These are phyloP conservation scores for Ophiostoma himal-ulmi DNA, from an alignment of 2,329 filamentous ascomycete genomes.

Conservation along the genomic window DNA sequence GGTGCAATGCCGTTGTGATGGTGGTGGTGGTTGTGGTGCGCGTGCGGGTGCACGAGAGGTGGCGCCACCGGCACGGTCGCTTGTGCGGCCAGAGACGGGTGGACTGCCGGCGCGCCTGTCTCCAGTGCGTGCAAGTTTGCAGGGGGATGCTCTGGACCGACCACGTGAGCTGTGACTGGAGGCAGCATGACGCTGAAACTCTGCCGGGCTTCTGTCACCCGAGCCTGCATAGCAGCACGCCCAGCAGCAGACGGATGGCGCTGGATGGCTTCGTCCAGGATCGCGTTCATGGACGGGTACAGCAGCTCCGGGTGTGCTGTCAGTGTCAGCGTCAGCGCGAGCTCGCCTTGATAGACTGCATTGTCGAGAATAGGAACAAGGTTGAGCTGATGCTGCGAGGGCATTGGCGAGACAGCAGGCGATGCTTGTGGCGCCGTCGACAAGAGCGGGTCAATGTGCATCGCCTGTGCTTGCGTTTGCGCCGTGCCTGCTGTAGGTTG, in stretches of 20 bases:
- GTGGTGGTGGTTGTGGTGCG: neutral
- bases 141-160: neutral
- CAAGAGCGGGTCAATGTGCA: slow-evolving; percentile 16
- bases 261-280: slow-evolving; percentile 49
- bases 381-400: neutral
- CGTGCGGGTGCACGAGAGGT: neutral
- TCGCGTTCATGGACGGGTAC: slow-evolving; percentile 37
- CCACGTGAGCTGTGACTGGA: no score
- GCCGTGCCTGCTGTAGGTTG: neutral
- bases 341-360: slow-evolving; percentile 37
- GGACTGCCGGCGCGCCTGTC: neutral
- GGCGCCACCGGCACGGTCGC: neutral
- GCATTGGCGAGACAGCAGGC: neutral
- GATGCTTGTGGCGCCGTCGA: neutral
- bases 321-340: slow-evolving; percentile 43
- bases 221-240: neutral
- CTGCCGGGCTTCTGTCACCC: neutral
- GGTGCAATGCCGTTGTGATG: neutral
- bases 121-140: neutral
- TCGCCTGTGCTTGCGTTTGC: neutral
- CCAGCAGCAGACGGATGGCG: slow-evolving; percentile 35
- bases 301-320: slow-evolving; percentile 45
- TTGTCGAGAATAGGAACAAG: neutral
- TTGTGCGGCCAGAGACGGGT: neutral
- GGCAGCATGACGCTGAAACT: neutral